Evolutionary conservation across 768 basidiomycete genomes (phyloP), one percentile per base, ranked within the genome.

Genomic region (Termitomyces heimii): DNA sequence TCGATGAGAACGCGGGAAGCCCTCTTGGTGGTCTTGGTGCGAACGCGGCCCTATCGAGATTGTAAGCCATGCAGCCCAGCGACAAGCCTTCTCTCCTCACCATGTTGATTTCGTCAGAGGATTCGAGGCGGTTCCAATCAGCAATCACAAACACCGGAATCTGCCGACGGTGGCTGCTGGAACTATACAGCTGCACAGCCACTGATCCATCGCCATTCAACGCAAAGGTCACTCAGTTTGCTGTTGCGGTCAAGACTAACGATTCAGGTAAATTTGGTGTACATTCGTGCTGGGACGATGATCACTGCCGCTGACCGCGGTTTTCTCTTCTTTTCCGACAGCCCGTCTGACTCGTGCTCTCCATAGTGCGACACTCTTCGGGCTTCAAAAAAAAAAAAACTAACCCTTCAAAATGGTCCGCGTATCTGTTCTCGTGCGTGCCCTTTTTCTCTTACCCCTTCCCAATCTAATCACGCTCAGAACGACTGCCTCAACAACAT

Each of bases 21-120:
- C 80, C 95, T 92, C 84, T 99, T 99, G 72, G 95, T 96, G 63
- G 97, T 99, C 82, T 99, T 99, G 69, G 97, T 99, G 73, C 97
- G 92, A 78, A 99, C 96, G 70, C 97, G 94, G 75, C 97, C 97
- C 97, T 98, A 71, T 1, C 3, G 13, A 47, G 9, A 48, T 18
- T 32, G 22, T 61, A 18, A 63, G 54, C 14, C 35, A 6, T 20
- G 13, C 45, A 18, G 44, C n/a, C 3, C 32, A 34, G 29, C 34
- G 20, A 34, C 16, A 32, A 32, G 22, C 4, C 18, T 37, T 24
- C n/a, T 13, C 32, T 16, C 39, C 16, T 29, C 54, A 85, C 85
- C 85, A 86, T 87, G 63, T 67, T 81, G 77, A 64, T 66, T 60
- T 69, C 65, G 68, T 67, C 62, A 67, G 61, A 59, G 43, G 54